phyloP scores from a whole-genome alignment of 305 asterid genomes.

The Coffea humblotiana region DNA sequence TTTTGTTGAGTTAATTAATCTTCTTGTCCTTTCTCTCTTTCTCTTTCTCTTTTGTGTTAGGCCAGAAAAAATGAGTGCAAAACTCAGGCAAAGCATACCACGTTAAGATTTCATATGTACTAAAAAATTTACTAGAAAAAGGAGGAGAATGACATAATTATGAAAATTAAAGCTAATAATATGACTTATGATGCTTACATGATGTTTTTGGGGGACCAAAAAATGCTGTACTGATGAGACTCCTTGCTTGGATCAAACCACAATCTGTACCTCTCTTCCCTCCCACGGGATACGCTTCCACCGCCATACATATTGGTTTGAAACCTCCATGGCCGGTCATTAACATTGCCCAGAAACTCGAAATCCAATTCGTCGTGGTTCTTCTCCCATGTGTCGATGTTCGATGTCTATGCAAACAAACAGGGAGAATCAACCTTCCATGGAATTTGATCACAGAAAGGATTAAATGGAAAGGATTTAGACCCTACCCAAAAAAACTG shows the following conservation, averaged over 20 bases:
- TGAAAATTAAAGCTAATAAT: not conserved
- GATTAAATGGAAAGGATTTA: not conserved
- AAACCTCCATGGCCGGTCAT: slow-evolving; percentile 83
- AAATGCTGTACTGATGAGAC: slow-evolving; percentile 80
- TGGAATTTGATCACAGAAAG: not conserved
- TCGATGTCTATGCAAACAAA: slow-evolving; percentile 23
- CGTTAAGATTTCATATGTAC: not conserved
- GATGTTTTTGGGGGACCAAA: slow-evolving; percentile 70
- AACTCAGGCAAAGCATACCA: not conserved
- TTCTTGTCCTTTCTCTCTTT: too few species aligned
- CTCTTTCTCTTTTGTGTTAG: not conserved
- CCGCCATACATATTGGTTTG: slow-evolving; percentile 87
- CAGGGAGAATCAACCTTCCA: not conserved
- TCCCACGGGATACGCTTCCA: slow-evolving; percentile 81
- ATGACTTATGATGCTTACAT: slow-evolving; percentile 40
- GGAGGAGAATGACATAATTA: not conserved
- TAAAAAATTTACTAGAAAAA: not conserved
- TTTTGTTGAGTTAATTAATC: too few species aligned
- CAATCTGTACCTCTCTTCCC: slow-evolving; percentile 85
- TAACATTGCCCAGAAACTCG: slow-evolving; percentile 76
- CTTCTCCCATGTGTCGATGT: slow-evolving; percentile 33
- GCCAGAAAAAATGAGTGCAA: not conserved
- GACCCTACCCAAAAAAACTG: too few species aligned
- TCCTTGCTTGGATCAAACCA: slow-evolving; percentile 88
- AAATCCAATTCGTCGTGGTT: slow-evolving; percentile 78